Conservation (phyloP, 805 yeast genomes). For the Pichia exigua region DNA sequence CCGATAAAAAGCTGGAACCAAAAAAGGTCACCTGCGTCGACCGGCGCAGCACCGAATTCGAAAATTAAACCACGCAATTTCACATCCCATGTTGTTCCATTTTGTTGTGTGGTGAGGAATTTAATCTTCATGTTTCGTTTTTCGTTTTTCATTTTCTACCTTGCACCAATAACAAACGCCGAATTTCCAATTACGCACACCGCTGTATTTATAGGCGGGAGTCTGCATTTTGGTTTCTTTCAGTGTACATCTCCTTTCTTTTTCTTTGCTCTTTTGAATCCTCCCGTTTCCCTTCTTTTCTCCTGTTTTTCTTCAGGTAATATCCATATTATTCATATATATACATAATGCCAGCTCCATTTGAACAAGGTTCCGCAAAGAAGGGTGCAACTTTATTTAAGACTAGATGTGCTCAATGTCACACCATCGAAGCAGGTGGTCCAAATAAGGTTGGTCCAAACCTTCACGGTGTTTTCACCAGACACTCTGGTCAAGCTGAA, state of each 20-base stretch:
- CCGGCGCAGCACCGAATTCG: neutral
- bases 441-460: conserved; percentile 99
- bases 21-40: neutral
- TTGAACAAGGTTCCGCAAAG: conserved; percentile 54
- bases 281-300: neutral
- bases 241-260: neutral
- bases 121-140: too few species aligned
- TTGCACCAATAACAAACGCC: neutral
- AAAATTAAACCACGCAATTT: neutral
- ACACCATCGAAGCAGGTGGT: conserved; percentile 92
- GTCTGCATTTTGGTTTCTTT: neutral
- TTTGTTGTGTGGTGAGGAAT: too few species aligned
- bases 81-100: neutral
- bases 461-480: conserved; percentile 89
- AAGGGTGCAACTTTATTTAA: conserved; percentile 98
- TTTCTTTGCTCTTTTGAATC: neutral
- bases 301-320: neutral
- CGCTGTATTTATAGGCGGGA: neutral
- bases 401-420: conserved; percentile 99
- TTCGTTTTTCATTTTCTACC: neutral
- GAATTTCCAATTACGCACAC: neutral
- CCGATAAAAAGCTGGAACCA: neutral
- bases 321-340: neutral
- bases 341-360: conserved; percentile 34
- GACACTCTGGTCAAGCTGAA: conserved; percentile 83